A percentile compares a stretch with the other conserved stretches of the same genome.
Evolutionary conservation across 305 asterid genomes (phyloP).

Genomic region (Rubia tinctorum): DNA sequence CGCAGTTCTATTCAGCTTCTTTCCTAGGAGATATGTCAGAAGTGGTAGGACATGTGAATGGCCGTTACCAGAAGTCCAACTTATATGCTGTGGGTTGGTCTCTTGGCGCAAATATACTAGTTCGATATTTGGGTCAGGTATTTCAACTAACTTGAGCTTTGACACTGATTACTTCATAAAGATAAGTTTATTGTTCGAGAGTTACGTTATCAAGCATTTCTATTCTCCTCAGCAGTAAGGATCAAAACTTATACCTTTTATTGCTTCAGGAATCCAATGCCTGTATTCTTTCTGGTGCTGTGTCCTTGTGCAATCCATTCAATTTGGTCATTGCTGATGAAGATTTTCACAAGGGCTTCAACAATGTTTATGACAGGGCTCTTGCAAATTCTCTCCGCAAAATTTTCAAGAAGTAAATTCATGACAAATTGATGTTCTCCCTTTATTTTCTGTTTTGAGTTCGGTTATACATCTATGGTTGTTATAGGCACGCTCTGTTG

Average conservation of each 20-base stretch:
- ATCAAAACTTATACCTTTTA: background rate
- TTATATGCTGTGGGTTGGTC: constrained; percentile 96
- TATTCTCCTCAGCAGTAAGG: background rate
- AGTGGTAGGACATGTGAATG: constrained; percentile 69
- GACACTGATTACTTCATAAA: constrained; percentile 5
- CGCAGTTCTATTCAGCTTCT: constrained; percentile 98
- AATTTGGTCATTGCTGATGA: constrained; percentile 90
- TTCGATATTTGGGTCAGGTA: constrained; percentile 89
- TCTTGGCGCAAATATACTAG: constrained; percentile 95
- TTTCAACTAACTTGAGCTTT: constrained; percentile 4
- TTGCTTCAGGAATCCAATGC: constrained; percentile 70
- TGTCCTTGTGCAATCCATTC: constrained; percentile 95
- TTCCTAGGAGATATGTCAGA: constrained; percentile 85
- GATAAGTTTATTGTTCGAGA: background rate
- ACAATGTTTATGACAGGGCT: constrained; percentile 84
- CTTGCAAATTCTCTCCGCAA: constrained; percentile 74
- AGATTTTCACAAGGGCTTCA: constrained; percentile 93
- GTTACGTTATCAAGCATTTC: background rate
- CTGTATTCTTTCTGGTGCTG: constrained; percentile 90
- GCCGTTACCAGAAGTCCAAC: constrained; percentile 69
- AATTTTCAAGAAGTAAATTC: constrained; percentile 64
- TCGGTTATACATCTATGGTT: constrained; percentile 4
- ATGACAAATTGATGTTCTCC: background rate
- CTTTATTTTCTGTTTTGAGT: constrained; percentile 7
- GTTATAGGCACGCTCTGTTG: constrained; percentile 75